Evolutionary conservation across 2,329 filamentous ascomycete genomes (phyloP).

Genomic region (Exutisphaerella laricina): DNA sequence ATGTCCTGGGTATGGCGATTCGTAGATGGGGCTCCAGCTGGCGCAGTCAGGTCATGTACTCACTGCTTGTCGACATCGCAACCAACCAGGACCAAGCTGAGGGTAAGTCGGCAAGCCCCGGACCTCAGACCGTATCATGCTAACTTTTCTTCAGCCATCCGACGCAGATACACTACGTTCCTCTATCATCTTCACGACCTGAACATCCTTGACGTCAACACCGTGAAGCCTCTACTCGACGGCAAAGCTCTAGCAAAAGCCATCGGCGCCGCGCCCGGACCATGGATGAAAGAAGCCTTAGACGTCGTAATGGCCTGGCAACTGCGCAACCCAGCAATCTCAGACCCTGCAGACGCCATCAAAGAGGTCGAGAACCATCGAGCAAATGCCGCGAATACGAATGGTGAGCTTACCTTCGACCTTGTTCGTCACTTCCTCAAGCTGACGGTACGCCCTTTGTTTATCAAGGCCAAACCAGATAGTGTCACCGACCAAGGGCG

Average conservation of each 20-base stretch:
- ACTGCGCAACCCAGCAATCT: slow-evolving; percentile 65
- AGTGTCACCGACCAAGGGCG: slow-evolving; percentile 54
- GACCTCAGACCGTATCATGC: too few relatives aligned
- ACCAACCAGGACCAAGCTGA: slow-evolving; percentile 36
- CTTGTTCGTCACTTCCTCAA: slow-evolving; percentile 54
- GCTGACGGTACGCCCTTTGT: slow-evolving; percentile 61
- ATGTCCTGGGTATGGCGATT: slow-evolving; percentile 67
- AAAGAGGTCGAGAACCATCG: slow-evolving; percentile 38
- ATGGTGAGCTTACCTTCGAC: slow-evolving; percentile 48
- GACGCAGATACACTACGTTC: slow-evolving; percentile 50
- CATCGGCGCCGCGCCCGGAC: slow-evolving; percentile 63
- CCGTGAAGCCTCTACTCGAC: slow-evolving; percentile 55
- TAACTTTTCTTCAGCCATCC: slow-evolving; percentile 36
- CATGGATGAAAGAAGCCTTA: slow-evolving; percentile 77
- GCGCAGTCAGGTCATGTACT: slow-evolving; percentile 64
- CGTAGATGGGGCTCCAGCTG: slow-evolving; percentile 67
- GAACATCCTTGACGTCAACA: slow-evolving; percentile 47
- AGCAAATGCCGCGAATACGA: too few relatives aligned
- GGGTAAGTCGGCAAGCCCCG: too few relatives aligned
- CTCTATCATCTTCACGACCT: slow-evolving; percentile 47
- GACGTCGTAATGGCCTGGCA: slow-evolving; percentile 85
- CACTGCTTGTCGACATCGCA: slow-evolving; percentile 59
- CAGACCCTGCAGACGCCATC: slow-evolving; percentile 49
- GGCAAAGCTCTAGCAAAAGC: slow-evolving; percentile 66
- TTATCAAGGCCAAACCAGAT: slow-evolving; percentile 52